Conservation (phyloP, 202 grass and related monocot genomes). For the Bolboschoenoplectus hybrid region DNA sequence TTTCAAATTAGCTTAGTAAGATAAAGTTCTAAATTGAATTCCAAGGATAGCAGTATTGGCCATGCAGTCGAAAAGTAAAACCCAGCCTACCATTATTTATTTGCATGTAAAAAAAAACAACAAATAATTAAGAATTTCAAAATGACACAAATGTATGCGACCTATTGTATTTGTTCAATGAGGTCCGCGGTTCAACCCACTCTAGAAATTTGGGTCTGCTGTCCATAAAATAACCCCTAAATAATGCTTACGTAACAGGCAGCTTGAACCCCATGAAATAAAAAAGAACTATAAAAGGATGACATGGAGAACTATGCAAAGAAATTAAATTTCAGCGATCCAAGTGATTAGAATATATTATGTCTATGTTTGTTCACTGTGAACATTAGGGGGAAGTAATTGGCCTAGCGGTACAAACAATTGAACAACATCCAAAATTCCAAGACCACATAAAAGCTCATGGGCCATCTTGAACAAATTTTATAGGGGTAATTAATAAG, state of each 20-base stretch:
- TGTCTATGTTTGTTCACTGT: constrained; percentile 8
- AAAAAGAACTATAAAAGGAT: neutral
- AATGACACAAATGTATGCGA: neutral
- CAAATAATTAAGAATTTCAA: constrained; percentile 19
- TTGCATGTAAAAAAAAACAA: neutral
- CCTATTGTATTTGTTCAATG: constrained; percentile 15
- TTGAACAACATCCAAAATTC: constrained; percentile 23
- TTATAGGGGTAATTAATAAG: neutral
- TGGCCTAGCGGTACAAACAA: neutral
- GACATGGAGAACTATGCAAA: neutral
- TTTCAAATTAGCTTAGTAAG: constrained; percentile 30
- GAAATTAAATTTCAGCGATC: neutral
- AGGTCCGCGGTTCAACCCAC: constrained; percentile 1
- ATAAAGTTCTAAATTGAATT: neutral
- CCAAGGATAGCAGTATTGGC: neutral
- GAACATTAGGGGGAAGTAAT: neutral
- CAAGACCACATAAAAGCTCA: neutral
- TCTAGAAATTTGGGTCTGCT: neutral
- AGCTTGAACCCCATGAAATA: constrained; percentile 12
- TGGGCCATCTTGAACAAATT: neutral
- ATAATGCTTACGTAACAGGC: neutral
- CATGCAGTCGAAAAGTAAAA: neutral
- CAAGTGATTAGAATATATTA: constrained; percentile 12
- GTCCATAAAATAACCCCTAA: neutral
- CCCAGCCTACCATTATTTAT: neutral